Evolutionary conservation across 352 stramenopile genomes (phyloP).

Genomic region (Aphanomyces invadans): DNA sequence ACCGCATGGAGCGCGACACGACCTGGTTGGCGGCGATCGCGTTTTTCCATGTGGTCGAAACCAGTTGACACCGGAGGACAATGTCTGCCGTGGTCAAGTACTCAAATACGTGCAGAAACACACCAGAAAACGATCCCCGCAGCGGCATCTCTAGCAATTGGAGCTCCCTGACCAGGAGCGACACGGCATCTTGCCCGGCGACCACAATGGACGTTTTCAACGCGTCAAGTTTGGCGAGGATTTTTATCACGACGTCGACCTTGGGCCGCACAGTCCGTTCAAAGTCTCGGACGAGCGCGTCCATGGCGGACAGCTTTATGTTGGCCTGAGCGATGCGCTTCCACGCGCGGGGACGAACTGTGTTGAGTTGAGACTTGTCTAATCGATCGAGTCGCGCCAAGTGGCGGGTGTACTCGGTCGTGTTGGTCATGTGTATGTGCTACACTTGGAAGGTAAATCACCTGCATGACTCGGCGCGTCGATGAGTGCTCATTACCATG

Average conservation of each 20-base stretch:
- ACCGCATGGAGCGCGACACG: not conserved
- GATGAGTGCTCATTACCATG: conserved; percentile 12
- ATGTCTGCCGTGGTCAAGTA: conserved; percentile 13
- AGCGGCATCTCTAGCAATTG: not conserved
- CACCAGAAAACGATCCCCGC: not conserved
- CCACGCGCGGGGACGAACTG: conserved; percentile 8
- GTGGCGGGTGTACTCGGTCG: conserved; percentile 19
- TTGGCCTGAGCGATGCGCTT: conserved; percentile 20
- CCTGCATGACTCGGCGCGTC: too few species aligned
- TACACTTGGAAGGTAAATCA: too few species aligned
- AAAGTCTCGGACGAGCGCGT: conserved; percentile 18
- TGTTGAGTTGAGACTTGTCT: conserved; percentile 4
- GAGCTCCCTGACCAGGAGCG: conserved; percentile 10
- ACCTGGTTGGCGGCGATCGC: conserved; percentile 15
- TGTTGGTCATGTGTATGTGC: conserved; percentile 1
- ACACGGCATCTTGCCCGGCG: not conserved
- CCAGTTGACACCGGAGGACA: not conserved
- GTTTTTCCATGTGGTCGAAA: conserved; percentile 3
- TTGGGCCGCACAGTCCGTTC: not conserved
- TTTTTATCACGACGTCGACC: conserved; percentile 1
- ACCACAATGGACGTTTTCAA: not conserved
- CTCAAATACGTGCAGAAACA: conserved; percentile 1
- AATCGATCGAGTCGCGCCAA: conserved; percentile 8
- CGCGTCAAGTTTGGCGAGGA: not conserved
- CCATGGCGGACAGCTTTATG: not conserved